Conservation (phyloP, 2,329 filamentous ascomycete species). For the Cryphonectria carpinicola region DNA sequence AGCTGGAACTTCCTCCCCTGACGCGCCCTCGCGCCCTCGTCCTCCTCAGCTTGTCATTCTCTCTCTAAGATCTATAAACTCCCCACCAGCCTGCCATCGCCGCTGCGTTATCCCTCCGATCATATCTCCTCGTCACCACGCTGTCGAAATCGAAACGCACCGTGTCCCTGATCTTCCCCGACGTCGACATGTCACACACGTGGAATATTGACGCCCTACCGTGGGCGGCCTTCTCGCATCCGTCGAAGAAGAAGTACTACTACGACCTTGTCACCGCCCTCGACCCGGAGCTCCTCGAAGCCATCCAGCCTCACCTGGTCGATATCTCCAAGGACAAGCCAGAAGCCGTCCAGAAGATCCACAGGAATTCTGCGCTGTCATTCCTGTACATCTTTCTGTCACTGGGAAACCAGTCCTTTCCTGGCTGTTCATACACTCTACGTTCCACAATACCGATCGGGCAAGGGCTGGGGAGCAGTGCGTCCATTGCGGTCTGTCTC, state of each 20-base stretch:
- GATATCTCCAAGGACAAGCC: constrained; percentile 69
- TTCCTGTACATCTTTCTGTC: constrained; percentile 95
- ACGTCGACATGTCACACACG: constrained; percentile 85
- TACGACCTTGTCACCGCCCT: constrained; percentile 86
- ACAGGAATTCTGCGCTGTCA: constrained; percentile 77
- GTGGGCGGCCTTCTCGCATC: constrained; percentile 79
- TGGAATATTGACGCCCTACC: constrained; percentile 94
- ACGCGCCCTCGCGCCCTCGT: background rate
- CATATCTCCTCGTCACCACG: constrained; percentile 93
- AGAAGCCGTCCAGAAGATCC: constrained; percentile 78
- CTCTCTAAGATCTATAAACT: constrained; percentile 24
- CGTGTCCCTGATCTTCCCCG: constrained; percentile 85
- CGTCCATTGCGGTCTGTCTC: constrained; percentile 90
- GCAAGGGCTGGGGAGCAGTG: constrained; percentile 89
- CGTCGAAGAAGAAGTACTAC: constrained; percentile 91
- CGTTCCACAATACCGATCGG: constrained; percentile 93
- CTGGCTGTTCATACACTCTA: constrained; percentile 84
- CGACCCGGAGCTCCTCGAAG: constrained; percentile 79
- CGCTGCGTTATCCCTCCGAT: constrained; percentile 90
- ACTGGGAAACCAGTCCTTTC: constrained; percentile 76
- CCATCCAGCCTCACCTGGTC: constrained; percentile 78
- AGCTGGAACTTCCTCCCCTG: constrained; percentile 2
- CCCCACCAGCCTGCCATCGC: constrained; percentile 78
- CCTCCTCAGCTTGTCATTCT: too few species aligned
- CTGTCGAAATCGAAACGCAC: constrained; percentile 90